phyloP scores from a whole-genome alignment of 257 asterid species.

The Gentiana macrophylla region DNA sequence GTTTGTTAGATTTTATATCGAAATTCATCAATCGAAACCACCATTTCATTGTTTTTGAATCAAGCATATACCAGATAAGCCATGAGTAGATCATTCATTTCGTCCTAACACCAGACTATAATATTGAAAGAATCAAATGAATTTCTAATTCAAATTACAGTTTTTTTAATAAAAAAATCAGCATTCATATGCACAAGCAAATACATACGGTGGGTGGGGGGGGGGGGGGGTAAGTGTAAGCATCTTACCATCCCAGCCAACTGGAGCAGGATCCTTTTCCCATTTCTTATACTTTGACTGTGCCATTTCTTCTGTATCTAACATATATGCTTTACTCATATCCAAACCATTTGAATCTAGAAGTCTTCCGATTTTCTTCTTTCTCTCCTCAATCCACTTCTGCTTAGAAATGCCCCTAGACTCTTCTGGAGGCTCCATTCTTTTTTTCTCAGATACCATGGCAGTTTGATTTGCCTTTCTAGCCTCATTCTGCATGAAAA shows the following conservation, averaged over 20 bases:
- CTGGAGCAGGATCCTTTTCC: neutral
- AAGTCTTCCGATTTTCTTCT: constrained; percentile 82
- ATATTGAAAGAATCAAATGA: no score
- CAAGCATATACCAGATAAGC: neutral
- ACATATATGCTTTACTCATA: constrained; percentile 86
- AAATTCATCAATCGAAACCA: neutral
- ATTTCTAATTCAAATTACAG: no score
- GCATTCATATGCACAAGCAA: no score
- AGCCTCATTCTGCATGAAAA: constrained; percentile 54
- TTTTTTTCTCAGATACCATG: constrained; percentile 82
- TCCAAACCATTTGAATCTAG: constrained; percentile 90
- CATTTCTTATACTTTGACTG: constrained; percentile 80
- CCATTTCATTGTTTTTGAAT: no score
- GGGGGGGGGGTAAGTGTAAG: no score
- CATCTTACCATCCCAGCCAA: neutral
- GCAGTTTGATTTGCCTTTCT: constrained; percentile 93
- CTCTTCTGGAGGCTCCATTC: constrained; percentile 57
- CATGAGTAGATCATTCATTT: neutral
- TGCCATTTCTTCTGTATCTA: constrained; percentile 70
- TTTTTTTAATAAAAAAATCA: no score
- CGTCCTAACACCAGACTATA: no score
- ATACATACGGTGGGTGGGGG: no score
- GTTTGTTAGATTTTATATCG: neutral
- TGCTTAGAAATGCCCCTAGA: constrained; percentile 91
- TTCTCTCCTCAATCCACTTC: constrained; percentile 96